A percentile compares a stretch with the other conserved stretches of the same genome.
Evolutionary conservation across 1,284 basidiomycete species (phyloP).

Genomic region (Ustilago nuda): DNA sequence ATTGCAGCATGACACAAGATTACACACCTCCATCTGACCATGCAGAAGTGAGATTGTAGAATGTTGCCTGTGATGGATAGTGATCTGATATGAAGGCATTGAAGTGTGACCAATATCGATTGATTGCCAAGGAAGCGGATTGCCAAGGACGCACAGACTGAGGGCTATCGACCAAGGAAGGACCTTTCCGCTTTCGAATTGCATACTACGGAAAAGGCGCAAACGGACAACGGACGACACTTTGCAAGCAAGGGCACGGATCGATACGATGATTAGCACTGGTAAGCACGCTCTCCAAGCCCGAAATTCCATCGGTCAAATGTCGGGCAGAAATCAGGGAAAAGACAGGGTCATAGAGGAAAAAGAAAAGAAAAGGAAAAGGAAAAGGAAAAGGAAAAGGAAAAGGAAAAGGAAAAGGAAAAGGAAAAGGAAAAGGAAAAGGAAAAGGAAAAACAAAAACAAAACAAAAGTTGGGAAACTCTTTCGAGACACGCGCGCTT

Average conservation of each 20-base stretch:
- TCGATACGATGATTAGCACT: slow-evolving; percentile 29
- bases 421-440: slow-evolving; percentile 9
- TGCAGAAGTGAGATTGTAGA: too few species aligned
- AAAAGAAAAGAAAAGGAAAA: slow-evolving; percentile 8
- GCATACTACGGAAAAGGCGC: slow-evolving; percentile 14
- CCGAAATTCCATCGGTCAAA: slow-evolving; percentile 41
- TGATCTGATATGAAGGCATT: neutral
- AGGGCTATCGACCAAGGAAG: neutral
- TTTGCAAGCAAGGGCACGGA: slow-evolving; percentile 3
- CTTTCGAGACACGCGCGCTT: slow-evolving; percentile 2
- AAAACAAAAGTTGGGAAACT: slow-evolving; percentile 33
- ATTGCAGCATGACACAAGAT: neutral
- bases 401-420: slow-evolving; percentile 4
- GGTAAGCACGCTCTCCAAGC: neutral
- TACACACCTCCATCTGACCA: too few species aligned
- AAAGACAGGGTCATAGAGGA: neutral
- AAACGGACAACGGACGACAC: slow-evolving; percentile 1
- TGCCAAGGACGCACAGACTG: neutral
- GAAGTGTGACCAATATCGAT: slow-evolving; percentile 24
- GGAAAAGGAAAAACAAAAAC: slow-evolving; percentile 11
- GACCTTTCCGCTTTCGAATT: slow-evolving; percentile 8
- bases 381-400: slow-evolving; percentile 1
- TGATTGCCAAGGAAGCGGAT: neutral
- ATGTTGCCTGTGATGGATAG: neutral
- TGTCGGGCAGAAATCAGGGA: slow-evolving; percentile 19